These are phyloP conservation scores for Metarhizium album DNA, from an alignment of 2,329 filamentous ascomycete genomes.

Conservation along the genomic window DNA sequence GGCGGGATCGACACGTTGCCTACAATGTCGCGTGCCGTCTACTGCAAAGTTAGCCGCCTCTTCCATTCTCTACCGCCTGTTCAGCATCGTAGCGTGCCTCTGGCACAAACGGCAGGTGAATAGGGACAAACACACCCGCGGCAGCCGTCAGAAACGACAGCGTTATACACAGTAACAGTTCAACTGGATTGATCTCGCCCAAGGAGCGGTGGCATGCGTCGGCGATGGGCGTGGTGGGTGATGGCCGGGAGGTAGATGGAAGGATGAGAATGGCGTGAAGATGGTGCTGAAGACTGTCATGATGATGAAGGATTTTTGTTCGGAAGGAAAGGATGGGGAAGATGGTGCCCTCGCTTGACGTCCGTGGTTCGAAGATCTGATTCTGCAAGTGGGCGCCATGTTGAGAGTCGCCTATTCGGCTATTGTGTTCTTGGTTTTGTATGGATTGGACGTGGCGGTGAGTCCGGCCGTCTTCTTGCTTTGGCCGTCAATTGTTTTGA, in stretches of 20 bases:
- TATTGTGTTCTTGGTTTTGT: neutral
- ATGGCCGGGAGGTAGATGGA: slow-evolving; percentile 37
- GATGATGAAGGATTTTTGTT: slow-evolving; percentile 17
- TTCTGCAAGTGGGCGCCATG: neutral
- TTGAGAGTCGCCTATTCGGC: neutral
- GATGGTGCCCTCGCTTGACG: slow-evolving; percentile 3
- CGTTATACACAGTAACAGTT: slow-evolving; percentile 31
- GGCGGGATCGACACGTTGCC: slow-evolving; percentile 33
- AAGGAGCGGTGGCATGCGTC: slow-evolving; percentile 24
- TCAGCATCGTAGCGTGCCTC: slow-evolving; percentile 9
- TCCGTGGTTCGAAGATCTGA: neutral
- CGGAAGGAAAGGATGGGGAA: slow-evolving; percentile 15
- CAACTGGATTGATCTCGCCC: slow-evolving; percentile 26
- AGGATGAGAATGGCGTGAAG: slow-evolving; percentile 20
- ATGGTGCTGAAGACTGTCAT: slow-evolving; percentile 18
- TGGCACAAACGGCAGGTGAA: slow-evolving; percentile 29
- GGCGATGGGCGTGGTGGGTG: slow-evolving; percentile 28
- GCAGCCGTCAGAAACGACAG: slow-evolving; percentile 47
- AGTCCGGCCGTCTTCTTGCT: neutral
- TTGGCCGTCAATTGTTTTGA: neutral
- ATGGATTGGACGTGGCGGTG: neutral
- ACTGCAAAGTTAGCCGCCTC: slow-evolving; percentile 9
- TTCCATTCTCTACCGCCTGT: neutral
- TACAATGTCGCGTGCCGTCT: slow-evolving; percentile 32
- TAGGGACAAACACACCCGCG: slow-evolving; percentile 23